These are phyloP conservation scores for Mycena olivaceomarginata DNA, from an alignment of 768 basidiomycete genomes.

Conservation along the genomic window DNA sequence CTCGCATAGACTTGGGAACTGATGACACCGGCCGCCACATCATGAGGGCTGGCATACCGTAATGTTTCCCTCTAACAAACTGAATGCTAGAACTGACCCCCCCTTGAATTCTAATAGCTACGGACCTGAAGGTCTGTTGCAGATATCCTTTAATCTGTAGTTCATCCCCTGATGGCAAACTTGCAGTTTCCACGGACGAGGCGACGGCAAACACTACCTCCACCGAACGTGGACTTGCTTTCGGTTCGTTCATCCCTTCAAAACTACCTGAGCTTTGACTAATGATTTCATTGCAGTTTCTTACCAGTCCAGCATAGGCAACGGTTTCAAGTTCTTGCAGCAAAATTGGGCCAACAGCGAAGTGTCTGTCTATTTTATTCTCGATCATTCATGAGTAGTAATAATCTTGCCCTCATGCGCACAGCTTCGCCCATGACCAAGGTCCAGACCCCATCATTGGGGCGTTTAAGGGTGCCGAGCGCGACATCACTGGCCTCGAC, in stretches of 20 bases:
- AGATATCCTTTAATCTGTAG: not conserved
- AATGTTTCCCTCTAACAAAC: too few relatives aligned
- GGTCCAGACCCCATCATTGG: slow-evolving; percentile 31
- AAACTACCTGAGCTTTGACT: not conserved
- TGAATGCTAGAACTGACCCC: too few relatives aligned
- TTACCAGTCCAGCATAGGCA: slow-evolving; percentile 40
- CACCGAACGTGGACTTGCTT: slow-evolving; percentile 38
- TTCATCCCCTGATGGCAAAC: not conserved
- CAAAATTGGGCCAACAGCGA: slow-evolving; percentile 40
- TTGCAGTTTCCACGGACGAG: slow-evolving; percentile 16
- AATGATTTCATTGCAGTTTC: slow-evolving; percentile 22
- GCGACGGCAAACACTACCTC: slow-evolving; percentile 15
- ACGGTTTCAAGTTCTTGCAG: slow-evolving; percentile 45
- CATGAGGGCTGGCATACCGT: slow-evolving; percentile 58
- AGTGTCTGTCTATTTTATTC: slow-evolving; percentile 16
- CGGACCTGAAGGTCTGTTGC: slow-evolving; percentile 48
- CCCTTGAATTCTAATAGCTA: slow-evolving; percentile 24
- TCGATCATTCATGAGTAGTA: not conserved
- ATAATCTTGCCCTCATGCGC: not conserved
- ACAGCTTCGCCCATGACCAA: slow-evolving; percentile 25
- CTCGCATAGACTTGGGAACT: slow-evolving; percentile 49
- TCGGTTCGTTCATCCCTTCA: slow-evolving; percentile 18
- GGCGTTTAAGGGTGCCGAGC: slow-evolving; percentile 17
- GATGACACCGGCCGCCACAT: slow-evolving; percentile 47
- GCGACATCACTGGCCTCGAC: slow-evolving; percentile 32